Base-by-base conservation (phyloP, 495 filamentous ascomycete species). In the Xylaria castorea region DNA sequence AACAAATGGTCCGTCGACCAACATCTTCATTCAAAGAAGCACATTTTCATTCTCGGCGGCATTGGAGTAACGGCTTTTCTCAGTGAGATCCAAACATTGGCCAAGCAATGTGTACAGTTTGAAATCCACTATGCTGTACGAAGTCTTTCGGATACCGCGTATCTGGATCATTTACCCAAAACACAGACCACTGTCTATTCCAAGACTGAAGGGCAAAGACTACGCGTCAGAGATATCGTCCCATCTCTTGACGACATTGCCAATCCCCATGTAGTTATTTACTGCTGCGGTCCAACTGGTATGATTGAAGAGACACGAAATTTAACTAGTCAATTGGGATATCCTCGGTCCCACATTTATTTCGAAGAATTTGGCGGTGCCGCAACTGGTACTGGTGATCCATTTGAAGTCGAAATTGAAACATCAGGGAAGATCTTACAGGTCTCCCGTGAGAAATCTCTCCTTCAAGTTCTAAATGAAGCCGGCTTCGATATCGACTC, bases 51-150 rank as follows among this genome's bases (percentile, higher is more conserved):
- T 40, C 72, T 79, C 1, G 81, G 81, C 2, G 83, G 83, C 14
- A 83, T 84, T 40, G 81, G 83, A 2, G 80, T 83, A 44, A 84
- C 83, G 2, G 83, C 83, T 18, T 84, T 83, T 64, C 50, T 79
- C 2, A 62, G 73, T 2, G 79, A 79, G 68, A 79, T 80, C 18
- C 66, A 70, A 30, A 38, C 68, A 5, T 71, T 84, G 8, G 63
- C 46, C 1, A 57, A 74, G 18, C 77, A 77, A 58, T 71, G 75
- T 46, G 75, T 73, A 40, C 73, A 79, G 22, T 77, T 79, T 30
- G 76, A 78, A 50, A 74, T 84, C 12, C 83, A 84, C 46, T 84
- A 82, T 64, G 80, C 81, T 2, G 81, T 80, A 30, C 76, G 79
- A 0, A 81, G 79, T 14, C 50, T 55, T 22, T 72, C 79, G n/a